phyloP scores from a whole-genome alignment of 108 stramenopile species.

The Nannochloropsis granulata region DNA sequence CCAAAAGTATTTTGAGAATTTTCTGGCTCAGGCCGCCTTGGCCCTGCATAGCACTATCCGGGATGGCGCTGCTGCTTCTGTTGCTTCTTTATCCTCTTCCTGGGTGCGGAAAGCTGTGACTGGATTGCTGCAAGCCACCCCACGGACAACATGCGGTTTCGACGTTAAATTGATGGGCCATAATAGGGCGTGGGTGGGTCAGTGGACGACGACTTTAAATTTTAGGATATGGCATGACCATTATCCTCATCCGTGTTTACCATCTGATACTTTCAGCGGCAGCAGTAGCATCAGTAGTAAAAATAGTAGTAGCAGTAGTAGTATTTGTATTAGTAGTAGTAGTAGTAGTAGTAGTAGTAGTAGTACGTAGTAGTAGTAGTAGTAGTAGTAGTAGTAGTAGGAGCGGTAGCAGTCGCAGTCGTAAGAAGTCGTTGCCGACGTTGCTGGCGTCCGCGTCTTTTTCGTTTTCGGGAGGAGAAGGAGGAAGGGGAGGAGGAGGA shows the following conservation, averaged over 20 bases:
- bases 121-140: neutral
- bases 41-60: neutral
- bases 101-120: neutral
- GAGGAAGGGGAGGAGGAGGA: neutral
- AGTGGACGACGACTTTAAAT: neutral
- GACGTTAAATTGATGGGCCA: neutral
- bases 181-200: neutral
- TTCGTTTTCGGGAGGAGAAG: neutral
- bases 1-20: constrained; percentile 19
- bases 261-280: neutral
- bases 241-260: neutral
- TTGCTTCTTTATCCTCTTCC: neutral
- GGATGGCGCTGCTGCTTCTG: neutral
- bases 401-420: neutral
- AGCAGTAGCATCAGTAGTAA: no score
- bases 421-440: neutral
- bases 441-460: no score
- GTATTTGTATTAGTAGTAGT: neutral
- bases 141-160: neutral
- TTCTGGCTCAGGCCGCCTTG: constrained; percentile 1
- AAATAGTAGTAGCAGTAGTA: neutral
- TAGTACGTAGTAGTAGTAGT: neutral
- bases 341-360: neutral
- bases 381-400: neutral
- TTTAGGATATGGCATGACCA: neutral